phyloP scores from a whole-genome alignment of 2,329 filamentous ascomycete species.

The Ophiostoma sp. region DNA sequence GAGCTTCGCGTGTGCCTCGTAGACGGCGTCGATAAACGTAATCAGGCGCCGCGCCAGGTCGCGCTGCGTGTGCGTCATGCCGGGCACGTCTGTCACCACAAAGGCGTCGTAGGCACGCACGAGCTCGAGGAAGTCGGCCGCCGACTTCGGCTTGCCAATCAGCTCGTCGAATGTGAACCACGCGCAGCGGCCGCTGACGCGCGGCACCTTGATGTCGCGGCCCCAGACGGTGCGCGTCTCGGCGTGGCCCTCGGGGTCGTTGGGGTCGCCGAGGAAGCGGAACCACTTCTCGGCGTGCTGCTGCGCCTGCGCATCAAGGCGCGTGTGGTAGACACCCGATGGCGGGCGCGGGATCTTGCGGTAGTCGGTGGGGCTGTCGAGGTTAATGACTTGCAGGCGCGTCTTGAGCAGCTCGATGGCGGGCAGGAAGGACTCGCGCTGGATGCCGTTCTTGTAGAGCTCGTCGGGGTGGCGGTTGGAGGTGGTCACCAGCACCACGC shows the following conservation, averaged over 20 bases:
- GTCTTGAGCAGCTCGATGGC: conserved; percentile 88
- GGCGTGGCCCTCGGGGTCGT: conserved; percentile 66
- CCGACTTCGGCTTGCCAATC: conserved; percentile 80
- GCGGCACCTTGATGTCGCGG: conserved; percentile 78
- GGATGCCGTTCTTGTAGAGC: conserved; percentile 96
- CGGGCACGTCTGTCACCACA: conserved; percentile 82
- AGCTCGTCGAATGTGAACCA: conserved; percentile 91
- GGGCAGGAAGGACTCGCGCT: conserved; percentile 89
- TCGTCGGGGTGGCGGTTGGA: conserved; percentile 96
- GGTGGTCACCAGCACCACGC: conserved; percentile 93
- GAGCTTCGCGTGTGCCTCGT: conserved; percentile 87
- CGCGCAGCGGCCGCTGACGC: conserved; percentile 79
- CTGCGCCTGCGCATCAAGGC: conserved; percentile 69
- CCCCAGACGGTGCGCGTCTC: conserved; percentile 88
- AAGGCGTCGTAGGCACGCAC: conserved; percentile 88
- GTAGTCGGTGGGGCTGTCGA: conserved; percentile 94
- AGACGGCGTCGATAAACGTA: conserved; percentile 94
- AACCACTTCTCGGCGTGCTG: conserved; percentile 94
- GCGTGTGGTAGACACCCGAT: conserved; percentile 88
- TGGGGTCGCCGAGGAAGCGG: conserved; percentile 80
- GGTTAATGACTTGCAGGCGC: conserved; percentile 80
- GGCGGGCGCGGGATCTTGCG: conserved; percentile 91
- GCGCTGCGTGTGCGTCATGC: conserved; percentile 79
- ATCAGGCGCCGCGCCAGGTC: conserved; percentile 92
- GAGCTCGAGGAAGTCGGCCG: conserved; percentile 91